Evolutionary conservation across 192 early-diverging fungal species (phyloP), one percentile per base, ranked within the genome.

Genomic region (Coemansia furcata): DNA sequence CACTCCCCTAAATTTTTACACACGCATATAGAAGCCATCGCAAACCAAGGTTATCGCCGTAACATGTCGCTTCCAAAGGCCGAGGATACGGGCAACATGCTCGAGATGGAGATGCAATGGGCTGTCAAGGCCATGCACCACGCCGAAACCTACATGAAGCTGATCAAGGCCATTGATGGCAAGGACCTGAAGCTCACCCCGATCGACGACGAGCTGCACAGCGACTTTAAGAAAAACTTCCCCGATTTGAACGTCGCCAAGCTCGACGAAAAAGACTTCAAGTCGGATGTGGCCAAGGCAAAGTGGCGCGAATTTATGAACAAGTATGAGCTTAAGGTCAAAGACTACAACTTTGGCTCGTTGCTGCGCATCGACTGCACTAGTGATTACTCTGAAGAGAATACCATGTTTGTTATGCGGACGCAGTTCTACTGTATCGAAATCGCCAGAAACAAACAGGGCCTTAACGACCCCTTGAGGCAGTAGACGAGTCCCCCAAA

Each of bases 61-160:
- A 2, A 35, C 49, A 91, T 93, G 89, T 73, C 85, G 69, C 84
- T 91, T 74, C 90, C 90, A 43, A 76, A 75, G 38, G 90, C 91
- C 17, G 90, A 93, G 62, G 87, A 91, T 71, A 83, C 91, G 36
- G 86, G 84, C 70, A 87, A 93, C 68, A 86, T 91, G 69, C 80
- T 84, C 72, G 91, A 93, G 66, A 93, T 93, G 83, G 94, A 96
- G 85, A 93, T 92, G 86, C 94, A 95, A 69, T 98, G 94, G 95
- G 91, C 91, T 36, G 92, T 96, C 78, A 95, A 95, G 85, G 94
- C 95, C 50, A 89, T 94, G 84, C 92, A 94, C 63, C 94, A 98
- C 69, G 94, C 96, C 32, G 96, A 98, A 70, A 96, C 93, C 17
- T 97, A 94, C 78, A 93, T 93, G 83, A 91, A 90, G 50, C 82